phyloP scores from a whole-genome alignment of 83 land plant species.

The Picea abies region DNA sequence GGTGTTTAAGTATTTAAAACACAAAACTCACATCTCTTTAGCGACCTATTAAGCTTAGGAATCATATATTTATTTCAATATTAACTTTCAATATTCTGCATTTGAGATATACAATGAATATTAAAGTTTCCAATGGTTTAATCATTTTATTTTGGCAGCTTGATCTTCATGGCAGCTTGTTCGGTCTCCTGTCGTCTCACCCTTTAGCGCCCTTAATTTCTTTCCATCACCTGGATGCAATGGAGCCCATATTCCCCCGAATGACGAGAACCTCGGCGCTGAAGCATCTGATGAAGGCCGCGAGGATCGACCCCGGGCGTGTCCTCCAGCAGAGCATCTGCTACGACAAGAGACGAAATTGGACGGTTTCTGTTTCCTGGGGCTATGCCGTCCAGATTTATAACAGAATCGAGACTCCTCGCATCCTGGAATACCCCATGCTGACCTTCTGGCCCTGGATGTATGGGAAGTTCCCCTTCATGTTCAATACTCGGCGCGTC shows the following conservation, averaged over 20 bases:
- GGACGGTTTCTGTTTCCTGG: conserved; percentile 73
- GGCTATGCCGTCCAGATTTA: conserved; percentile 74
- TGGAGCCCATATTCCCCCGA: conserved; percentile 55
- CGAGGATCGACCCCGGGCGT: conserved; percentile 51
- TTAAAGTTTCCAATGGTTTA: no score
- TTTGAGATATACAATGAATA: no score
- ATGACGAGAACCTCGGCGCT: conserved; percentile 38
- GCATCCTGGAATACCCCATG: conserved; percentile 44
- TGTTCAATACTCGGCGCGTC: conserved; percentile 62
- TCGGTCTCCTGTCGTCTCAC: conserved; percentile 77
- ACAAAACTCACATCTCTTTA: no score
- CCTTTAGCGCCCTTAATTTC: conserved; percentile 83
- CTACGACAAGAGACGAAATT: conserved; percentile 31
- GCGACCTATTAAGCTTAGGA: no score
- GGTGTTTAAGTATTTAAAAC: no score
- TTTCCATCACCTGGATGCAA: conserved; percentile 70
- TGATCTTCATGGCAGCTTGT: conserved; percentile 64
- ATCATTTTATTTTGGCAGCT: conserved; percentile 21
- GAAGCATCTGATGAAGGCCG: conserved; percentile 35
- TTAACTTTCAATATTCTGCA: no score
- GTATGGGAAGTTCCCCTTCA: conserved; percentile 31
- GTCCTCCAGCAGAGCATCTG: conserved; percentile 67
- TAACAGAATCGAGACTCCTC: conserved; percentile 36
- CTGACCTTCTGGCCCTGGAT: conserved; percentile 72
- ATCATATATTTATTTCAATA: no score